Conservation (phyloP, 768 basidiomycete genomes). For the Candolleomyces efflorescens region DNA sequence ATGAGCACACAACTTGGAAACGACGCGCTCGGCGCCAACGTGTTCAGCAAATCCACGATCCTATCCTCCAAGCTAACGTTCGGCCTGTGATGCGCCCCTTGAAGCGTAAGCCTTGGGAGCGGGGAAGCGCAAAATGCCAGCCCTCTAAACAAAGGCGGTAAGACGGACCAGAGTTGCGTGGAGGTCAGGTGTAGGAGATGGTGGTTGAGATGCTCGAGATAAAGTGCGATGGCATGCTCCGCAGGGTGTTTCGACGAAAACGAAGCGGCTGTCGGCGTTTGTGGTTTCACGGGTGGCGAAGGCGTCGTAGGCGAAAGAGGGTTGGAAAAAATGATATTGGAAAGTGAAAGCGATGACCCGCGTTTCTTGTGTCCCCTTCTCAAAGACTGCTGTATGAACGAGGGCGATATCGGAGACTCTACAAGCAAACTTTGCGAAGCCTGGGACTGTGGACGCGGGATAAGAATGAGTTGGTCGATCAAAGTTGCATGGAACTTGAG, state of each 20-base stretch:
- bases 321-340: constrained; percentile 55
- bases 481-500: constrained; percentile 57
- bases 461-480: constrained; percentile 48
- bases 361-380: constrained; percentile 7
- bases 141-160: constrained; percentile 72
- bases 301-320: constrained; percentile 36
- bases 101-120: constrained; percentile 63
- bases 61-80: constrained; percentile 43
- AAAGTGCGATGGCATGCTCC: constrained; percentile 61
- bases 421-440: background rate
- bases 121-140: constrained; percentile 62
- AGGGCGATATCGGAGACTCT: constrained; percentile 5
- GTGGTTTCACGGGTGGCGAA: constrained; percentile 22
- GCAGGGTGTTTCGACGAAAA: constrained; percentile 41
- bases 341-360: constrained; percentile 35
- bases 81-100: constrained; percentile 30
- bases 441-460: constrained; percentile 12
- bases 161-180: constrained; percentile 46
- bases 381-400: constrained; percentile 7
- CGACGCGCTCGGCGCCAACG: constrained; percentile 62
- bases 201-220: constrained; percentile 57
- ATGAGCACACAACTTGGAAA: constrained; percentile 60
- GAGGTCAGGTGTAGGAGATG: constrained; percentile 59
- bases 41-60: constrained; percentile 51
- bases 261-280: constrained; percentile 15